Conservation (phyloP, 2,329 filamentous ascomycete genomes). For the Monosporascus sp. region DNA sequence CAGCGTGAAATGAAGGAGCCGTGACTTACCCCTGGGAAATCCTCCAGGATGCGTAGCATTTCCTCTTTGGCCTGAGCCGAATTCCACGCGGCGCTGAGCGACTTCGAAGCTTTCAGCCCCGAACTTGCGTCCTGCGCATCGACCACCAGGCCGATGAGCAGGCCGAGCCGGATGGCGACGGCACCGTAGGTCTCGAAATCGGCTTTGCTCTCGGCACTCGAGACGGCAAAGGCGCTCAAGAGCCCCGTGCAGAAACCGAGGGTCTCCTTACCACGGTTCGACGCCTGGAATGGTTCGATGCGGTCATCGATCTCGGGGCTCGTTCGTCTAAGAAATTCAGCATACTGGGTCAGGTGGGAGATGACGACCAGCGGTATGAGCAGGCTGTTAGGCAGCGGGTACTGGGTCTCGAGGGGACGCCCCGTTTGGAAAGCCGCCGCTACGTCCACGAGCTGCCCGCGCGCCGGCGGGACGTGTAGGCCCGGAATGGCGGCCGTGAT, state of each 20-base stretch:
- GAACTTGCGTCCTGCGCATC: conserved; percentile 27
- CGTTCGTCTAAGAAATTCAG: conserved; percentile 3
- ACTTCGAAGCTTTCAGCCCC: conserved; percentile 9
- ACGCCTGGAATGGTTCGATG: conserved; percentile 1
- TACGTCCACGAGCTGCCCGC: conserved; percentile 9
- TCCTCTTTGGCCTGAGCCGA: conserved; percentile 13
- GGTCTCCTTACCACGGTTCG: conserved; percentile 14
- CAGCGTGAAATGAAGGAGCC: conserved; percentile 5
- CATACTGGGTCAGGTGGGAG: conserved; percentile 23
- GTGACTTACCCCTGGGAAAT: conserved; percentile 8
- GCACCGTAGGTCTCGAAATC: conserved; percentile 31
- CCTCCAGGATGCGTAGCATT: conserved; percentile 6
- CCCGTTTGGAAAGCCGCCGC: conserved; percentile 9
- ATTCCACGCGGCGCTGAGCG: conserved; percentile 18
- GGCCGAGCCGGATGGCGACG: conserved; percentile 32
- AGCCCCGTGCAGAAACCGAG: conserved; percentile 36
- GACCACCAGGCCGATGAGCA: conserved; percentile 32
- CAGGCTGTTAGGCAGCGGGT: conserved; percentile 16
- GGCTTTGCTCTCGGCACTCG: conserved; percentile 19
- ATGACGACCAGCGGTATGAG: conserved; percentile 33
- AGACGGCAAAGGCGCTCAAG: conserved; percentile 31
- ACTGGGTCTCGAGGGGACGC: conserved; percentile 6
- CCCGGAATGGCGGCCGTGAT: conserved; percentile 6
- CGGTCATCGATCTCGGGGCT: conserved; percentile 2
- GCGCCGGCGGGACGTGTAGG: conserved; percentile 3